phyloP scores from a whole-genome alignment of 208 protist genomes.

The Leptomonas pyrrhocoris region DNA sequence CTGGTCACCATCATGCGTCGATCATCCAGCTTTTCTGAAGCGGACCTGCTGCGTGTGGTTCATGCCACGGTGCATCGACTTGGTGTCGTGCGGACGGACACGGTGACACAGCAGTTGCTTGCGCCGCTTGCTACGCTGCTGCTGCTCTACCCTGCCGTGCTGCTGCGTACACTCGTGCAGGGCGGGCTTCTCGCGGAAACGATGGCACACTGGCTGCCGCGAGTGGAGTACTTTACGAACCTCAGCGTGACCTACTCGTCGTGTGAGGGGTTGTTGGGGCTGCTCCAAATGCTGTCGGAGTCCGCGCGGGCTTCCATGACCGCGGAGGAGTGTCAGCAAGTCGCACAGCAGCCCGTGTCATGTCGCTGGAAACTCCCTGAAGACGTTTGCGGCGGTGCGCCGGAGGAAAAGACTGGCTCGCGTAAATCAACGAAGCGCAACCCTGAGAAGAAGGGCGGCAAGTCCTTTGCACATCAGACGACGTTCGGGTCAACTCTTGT shows the following conservation, averaged over 20 bases:
- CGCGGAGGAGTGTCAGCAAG: conserved; percentile 18
- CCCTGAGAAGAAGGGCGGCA: neutral
- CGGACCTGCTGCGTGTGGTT: conserved; percentile 42
- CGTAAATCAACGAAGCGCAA: neutral
- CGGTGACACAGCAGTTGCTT: conserved; percentile 57
- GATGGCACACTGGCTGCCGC: conserved; percentile 57
- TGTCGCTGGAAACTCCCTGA: conserved; percentile 29
- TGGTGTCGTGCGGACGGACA: conserved; percentile 41
- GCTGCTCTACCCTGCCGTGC: conserved; percentile 39
- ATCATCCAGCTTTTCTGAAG: conserved; percentile 37
- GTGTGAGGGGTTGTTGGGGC: conserved; percentile 44
- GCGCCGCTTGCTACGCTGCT: conserved; percentile 59
- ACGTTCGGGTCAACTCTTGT: conserved; percentile 8
- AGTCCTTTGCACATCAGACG: neutral
- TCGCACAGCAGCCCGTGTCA: conserved; percentile 26
- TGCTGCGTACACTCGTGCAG: conserved; percentile 42
- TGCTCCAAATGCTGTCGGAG: conserved; percentile 30
- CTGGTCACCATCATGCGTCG: conserved; percentile 51
- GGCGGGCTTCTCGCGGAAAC: conserved; percentile 35
- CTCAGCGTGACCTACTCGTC: conserved; percentile 34
- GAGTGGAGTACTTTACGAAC: conserved; percentile 35
- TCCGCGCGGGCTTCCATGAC: conserved; percentile 4
- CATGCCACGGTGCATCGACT: conserved; percentile 48
- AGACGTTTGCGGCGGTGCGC: conserved; percentile 9
- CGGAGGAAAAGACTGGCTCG: no score